Base-by-base conservation (phyloP, 2,329 filamentous ascomycete genomes). In the Talaromyces sp. region DNA sequence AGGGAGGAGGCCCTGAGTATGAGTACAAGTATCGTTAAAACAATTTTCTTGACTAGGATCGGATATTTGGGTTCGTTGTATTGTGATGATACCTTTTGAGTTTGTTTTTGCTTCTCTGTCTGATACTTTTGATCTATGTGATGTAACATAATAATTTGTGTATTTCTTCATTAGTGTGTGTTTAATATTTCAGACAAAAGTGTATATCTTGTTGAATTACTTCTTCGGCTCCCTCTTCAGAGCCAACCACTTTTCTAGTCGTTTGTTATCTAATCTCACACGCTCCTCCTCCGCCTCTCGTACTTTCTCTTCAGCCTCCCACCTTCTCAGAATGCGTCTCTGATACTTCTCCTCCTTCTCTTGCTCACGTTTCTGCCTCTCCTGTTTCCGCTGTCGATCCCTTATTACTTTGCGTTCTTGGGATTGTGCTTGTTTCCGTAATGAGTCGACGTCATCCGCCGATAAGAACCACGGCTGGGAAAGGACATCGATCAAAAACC, bases 401-500 rank as follows among this genome's bases (percentile, higher is more conserved):
- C 78, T 77, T 33, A 74, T 71, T 59, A 75, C 74, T 33, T 72
- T 74, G 62, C 74, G 75, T 63, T 75, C 79, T 57, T 79, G 79
- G 33, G 72, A 74, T 49, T 81, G 77, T 5, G 74, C 73, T 64
- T 81, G 79, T n/a, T 70, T 68, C 8, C 75, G 73, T 35, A 87
- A 75, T 57, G 69, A 72, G 63, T 75, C 77, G 52, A 82, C 73
- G 67, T 86, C 79, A 33, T 75, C 73, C 0, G 75, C 71, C 0
- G 72, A 76, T 52, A 89, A 67, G 3, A 77, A 70, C 87, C 87
- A 89, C 2, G 85, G 85, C 61, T 74, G 75, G 3, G 76, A 77
- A 25, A 89, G 77, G 1, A 86, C 78, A 13, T 81, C 75, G 10
- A 79, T 71, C 52, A 83, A 79, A 70, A 83, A 86, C 33, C 78